Base-by-base conservation (phyloP, 805 yeast genomes). In the Nakazawaea wyomingensis region DNA sequence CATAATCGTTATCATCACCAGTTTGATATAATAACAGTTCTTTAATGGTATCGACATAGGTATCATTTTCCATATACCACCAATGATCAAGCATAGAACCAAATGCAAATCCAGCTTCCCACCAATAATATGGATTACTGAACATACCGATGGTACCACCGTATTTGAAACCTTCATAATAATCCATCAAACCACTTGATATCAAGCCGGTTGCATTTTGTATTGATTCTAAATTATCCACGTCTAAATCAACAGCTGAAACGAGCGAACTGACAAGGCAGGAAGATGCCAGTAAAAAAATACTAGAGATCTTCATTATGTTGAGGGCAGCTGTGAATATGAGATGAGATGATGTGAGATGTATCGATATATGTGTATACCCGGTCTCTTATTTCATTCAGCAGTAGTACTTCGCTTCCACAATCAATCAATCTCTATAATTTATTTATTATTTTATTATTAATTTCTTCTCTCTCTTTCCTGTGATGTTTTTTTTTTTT, bases 81-180 rank as follows among this genome's bases (percentile, higher is more conserved):
- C 85, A 74, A 56, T 80, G 85, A 60, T 88, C 96, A 30, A 91
- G 57, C 66, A 85, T 59, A 27, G 76, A 68, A 8, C 82, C 83
- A 68, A 73, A 72, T 1, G 84, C 88, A 44, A 85, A 93, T 52
- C 95, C 95, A 24, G 93, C 89, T 63, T 84, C 85, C 95, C 95
- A 85, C 95, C 95, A 85, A 66, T 85, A 85, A 69, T 85, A 85
- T 2, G 95, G 95, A 50, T 62, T 51, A 10, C 74, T 66, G 59
- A 85, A 82, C 82, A 77, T 71, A 26, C 95, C 95, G 13, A 83
- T 68, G 16, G 84, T 70, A 32, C 85, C 82, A 27, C 93, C 95
- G 34, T 66, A 60, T 26, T 72, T 65, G 20, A 60, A 54, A 31
- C 95, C 91, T 13, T 74, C 78, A 56, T 89, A 89, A 61, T 89